Evolutionary conservation across 345 rosid genomes (phyloP), one percentile per base, ranked within the genome.

Genomic region (Heritiera fomes): DNA sequence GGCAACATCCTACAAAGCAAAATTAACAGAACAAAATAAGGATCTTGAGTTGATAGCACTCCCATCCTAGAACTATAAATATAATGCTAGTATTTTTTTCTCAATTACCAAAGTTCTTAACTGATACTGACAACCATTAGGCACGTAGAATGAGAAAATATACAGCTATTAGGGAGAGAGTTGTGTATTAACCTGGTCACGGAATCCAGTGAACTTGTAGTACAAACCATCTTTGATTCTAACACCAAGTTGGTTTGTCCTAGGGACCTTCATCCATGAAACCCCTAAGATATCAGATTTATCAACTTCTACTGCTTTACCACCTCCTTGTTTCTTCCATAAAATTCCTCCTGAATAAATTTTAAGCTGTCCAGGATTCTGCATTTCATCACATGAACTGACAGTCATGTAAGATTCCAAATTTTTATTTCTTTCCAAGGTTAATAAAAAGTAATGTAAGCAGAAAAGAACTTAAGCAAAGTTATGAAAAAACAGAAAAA

Each of bases 301-400:
- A 59, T 92, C 98, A 45, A 96, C 98, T 88, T 94, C 98, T 41
- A 94, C 97, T 61, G 94, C 93, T 82, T 94, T 96, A 59, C 99
- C 99, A 70, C 99, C 99, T 38, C 98, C 99, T 85, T 83, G 95
- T 83, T 94, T 96, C 94, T 93, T 96, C 99, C 99, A 96, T 73
- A 82, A 82, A 53, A 96, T 94, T 0, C 98, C 98, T 61, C 97
- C 93, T 0, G 93, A 86, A 79, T 76, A 82, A 11, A 96, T 87
- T 81, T 90, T 96, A 62, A 94, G 88, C 65, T 91, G 93, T 1
- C 99, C 99, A 5, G 94, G 89, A 75, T 92, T 96, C 98, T 96
- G 87, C 88, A 86, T 61, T 34, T 43, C 80, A 80, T 13, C 53
- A 72, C 17, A 58, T 49, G 28, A 56, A 52, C 67, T 60, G 49